Percentiles rank a stretch among this genome's conserved stretches.
Evolutionary conservation across 768 basidiomycete genomes (phyloP).

Genomic region (Psilocybe azurescens): DNA sequence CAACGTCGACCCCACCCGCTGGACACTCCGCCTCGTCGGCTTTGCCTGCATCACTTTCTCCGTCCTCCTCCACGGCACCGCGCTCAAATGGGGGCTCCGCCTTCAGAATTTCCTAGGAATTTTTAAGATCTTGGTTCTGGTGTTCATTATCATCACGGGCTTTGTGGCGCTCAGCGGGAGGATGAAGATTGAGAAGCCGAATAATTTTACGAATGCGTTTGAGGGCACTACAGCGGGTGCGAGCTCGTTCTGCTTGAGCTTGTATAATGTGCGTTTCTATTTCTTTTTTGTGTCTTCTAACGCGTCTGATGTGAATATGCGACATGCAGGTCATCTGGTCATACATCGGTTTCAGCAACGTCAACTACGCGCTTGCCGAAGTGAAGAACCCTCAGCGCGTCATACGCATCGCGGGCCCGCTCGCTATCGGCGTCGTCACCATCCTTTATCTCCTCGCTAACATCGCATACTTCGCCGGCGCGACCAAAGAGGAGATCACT

Average conservation of each 20-base stretch:
- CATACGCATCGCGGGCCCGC: slow-evolving; percentile 66
- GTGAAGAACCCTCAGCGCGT: slow-evolving; percentile 66
- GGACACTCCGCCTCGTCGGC: slow-evolving; percentile 39
- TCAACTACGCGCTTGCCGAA: slow-evolving; percentile 71
- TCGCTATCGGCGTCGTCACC: slow-evolving; percentile 59
- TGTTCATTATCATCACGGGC: slow-evolving; percentile 54
- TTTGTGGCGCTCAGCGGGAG: slow-evolving; percentile 46
- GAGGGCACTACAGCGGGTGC: slow-evolving; percentile 51
- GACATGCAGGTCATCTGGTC: slow-evolving; percentile 48
- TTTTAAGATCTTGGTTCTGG: slow-evolving; percentile 56
- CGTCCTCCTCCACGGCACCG: slow-evolving; percentile 45
- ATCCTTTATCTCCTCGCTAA: slow-evolving; percentile 66
- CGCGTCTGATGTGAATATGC: not conserved
- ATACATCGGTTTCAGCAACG: slow-evolving; percentile 68
- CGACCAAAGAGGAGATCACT: slow-evolving; percentile 68
- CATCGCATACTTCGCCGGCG: slow-evolving; percentile 69
- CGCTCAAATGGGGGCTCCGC: slow-evolving; percentile 58
- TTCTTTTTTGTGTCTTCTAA: not conserved
- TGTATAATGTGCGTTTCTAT: slow-evolving; percentile 24
- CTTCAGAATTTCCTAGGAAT: slow-evolving; percentile 67
- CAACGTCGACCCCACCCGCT: slow-evolving; percentile 33
- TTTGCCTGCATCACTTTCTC: slow-evolving; percentile 43
- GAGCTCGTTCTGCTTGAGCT: slow-evolving; percentile 54
- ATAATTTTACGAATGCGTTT: slow-evolving; percentile 39
- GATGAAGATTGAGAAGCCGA: slow-evolving; percentile 35